A percentile compares a stretch with the other conserved stretches of the same genome.
Evolutionary conservation across 2,329 filamentous ascomycete species (phyloP).

Genomic region (Calonectria naviculata): DNA sequence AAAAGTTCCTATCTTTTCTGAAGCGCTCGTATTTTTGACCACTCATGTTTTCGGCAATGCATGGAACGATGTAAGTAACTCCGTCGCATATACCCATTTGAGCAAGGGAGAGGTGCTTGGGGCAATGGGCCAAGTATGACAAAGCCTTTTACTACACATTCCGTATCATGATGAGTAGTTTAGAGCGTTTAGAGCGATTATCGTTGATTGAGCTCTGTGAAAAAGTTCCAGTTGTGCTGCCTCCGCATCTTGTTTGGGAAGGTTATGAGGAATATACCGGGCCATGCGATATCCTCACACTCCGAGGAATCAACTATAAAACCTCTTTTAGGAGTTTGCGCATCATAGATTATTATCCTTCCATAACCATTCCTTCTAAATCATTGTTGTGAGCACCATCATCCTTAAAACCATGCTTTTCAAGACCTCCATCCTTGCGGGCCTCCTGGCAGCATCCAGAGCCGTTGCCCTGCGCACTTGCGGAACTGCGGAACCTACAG

Average conservation of each 20-base stretch:
- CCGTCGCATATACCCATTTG: not conserved
- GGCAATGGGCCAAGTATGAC: not conserved
- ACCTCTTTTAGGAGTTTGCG: not conserved
- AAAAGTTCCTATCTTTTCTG: not conserved
- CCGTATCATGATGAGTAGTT: not conserved
- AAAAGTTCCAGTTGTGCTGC: not conserved
- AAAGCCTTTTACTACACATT: not conserved
- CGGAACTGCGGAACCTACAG: slow-evolving; percentile 7
- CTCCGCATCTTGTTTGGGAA: not conserved
- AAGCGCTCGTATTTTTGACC: not conserved
- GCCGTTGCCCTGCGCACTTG: slow-evolving; percentile 3
- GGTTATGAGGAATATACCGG: not conserved
- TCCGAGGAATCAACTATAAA: not conserved
- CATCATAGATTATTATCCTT: not conserved
- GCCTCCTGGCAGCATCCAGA: slow-evolving; percentile 11
- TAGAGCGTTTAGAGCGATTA: too few relatives aligned
- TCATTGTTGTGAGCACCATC: not conserved
- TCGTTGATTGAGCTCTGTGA: not conserved
- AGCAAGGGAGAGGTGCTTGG: slow-evolving; percentile 9
- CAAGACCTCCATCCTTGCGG: slow-evolving; percentile 1
- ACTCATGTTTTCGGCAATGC: not conserved
- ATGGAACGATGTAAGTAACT: not conserved
- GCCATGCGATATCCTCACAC: not conserved
- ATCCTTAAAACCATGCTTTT: slow-evolving; percentile 4
- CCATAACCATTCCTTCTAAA: not conserved